Base-by-base conservation (phyloP, 495 filamentous ascomycete genomes). In the Penicillium parvum region DNA sequence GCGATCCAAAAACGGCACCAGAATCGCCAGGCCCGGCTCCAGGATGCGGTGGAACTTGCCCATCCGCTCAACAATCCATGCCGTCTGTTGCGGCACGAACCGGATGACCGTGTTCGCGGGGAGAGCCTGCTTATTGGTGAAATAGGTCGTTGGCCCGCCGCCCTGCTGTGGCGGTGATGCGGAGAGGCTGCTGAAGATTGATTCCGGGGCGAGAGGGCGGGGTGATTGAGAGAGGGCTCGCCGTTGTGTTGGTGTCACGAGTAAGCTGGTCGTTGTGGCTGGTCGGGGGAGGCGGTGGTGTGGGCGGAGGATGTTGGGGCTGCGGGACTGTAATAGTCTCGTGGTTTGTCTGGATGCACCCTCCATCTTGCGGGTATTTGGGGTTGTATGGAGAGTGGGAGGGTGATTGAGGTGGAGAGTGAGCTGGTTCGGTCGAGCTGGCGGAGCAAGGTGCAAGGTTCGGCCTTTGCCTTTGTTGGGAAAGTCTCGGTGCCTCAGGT, bases 21-120 rank as follows among this genome's bases (percentile, higher is more conserved):
- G 68, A 52, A 98, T 78, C 5, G 94, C 89, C 27, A 98, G 69
- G 40, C 92, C 92, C 0, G 92, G 92, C 48, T 96, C 77, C 36
- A 98, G 67, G 50, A 97, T 96, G 17, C 88, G 77, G 68, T 88
- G 79, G 73, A 92, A 98, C 61, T 90, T 91, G 35, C 92, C 92
- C 92, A 98, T 98, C 48, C 92, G 88, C 71, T 98, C 94, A 27
- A 98, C 92, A 45, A 98, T 89, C 94, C 94, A 98, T 71, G 92
- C 94, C 41, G 91, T 96, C 72, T 97, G 92, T 66, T 98, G 94
- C 7, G 94, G 92, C 19, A 98, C 94, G 72, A 98, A 98, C 41
- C 90, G 88, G 49, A 98, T 76, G 52, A 98, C 75, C 17, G 94
- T 97, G 69, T 97, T 98, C 41, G 90, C 84, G 16, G 92, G 92